These are phyloP conservation scores for Diaporthe citriasiana DNA, from an alignment of 2,329 filamentous ascomycete species.

Conservation along the genomic window DNA sequence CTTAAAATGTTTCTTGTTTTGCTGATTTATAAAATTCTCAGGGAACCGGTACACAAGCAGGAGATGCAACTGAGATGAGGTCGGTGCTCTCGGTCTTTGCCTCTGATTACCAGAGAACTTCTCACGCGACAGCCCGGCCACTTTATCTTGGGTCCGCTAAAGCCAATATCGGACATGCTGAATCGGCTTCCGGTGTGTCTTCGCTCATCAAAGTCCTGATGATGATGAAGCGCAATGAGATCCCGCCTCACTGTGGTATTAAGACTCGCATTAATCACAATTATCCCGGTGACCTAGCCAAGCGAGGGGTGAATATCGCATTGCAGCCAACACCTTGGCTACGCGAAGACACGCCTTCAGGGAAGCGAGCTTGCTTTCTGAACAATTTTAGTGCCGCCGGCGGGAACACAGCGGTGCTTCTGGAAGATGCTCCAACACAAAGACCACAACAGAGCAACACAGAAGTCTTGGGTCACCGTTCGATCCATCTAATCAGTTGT, in stretches of 20 bases:
- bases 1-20: neutral
- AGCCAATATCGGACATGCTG: slow-evolving; percentile 46
- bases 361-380: slow-evolving; percentile 64
- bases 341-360: slow-evolving; percentile 51
- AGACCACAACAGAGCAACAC: slow-evolving; percentile 12
- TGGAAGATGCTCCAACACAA: slow-evolving; percentile 69
- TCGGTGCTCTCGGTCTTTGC: slow-evolving; percentile 74
- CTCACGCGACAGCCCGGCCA: slow-evolving; percentile 59
- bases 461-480: slow-evolving; percentile 62
- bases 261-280: slow-evolving; percentile 43
- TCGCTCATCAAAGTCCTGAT: slow-evolving; percentile 45
- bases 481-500: slow-evolving; percentile 68
- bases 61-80: slow-evolving; percentile 85
- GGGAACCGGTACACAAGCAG: slow-evolving; percentile 77
- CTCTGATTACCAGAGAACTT: slow-evolving; percentile 52
- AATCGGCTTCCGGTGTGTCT: slow-evolving; percentile 42
- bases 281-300: slow-evolving; percentile 45
- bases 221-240: slow-evolving; percentile 42
- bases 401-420: slow-evolving; percentile 77
- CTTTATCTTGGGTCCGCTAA: slow-evolving; percentile 75
- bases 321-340: slow-evolving; percentile 24
- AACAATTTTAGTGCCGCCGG: slow-evolving; percentile 82
- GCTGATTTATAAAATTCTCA: neutral
- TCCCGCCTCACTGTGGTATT: slow-evolving; percentile 45
- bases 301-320: slow-evolving; percentile 28